A percentile compares a stretch with the other conserved stretches of the same genome.
phyloP scores from a whole-genome alignment of 192 early-diverging fungal species.

The Linnemannia exigua region DNA sequence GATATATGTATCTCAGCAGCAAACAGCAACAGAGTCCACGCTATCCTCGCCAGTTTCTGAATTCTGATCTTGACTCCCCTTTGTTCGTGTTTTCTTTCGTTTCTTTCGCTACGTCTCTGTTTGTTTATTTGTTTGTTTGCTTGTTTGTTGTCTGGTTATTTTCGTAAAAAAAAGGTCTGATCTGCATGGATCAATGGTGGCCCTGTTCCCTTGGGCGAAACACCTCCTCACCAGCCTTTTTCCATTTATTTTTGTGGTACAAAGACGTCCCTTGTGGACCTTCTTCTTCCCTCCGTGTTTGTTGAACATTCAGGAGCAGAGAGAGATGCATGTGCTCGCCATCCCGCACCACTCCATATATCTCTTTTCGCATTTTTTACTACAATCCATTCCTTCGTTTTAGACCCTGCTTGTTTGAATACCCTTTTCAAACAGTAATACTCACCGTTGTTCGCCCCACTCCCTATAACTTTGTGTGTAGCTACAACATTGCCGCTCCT shows the following conservation, averaged over 20 bases:
- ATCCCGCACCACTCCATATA: not conserved
- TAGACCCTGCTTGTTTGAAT: not conserved
- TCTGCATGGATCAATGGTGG: slow-evolving; percentile 1
- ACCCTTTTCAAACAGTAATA: not conserved
- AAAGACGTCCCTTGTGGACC: not conserved
- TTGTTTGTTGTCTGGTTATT: not conserved
- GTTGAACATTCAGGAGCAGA: not conserved
- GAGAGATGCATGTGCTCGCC: not conserved
- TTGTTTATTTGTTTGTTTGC: not conserved
- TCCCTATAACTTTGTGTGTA: not conserved
- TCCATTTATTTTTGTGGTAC: not conserved
- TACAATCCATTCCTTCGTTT: not conserved
- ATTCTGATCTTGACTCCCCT: not conserved
- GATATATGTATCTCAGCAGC: not conserved
- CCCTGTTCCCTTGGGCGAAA: not conserved
- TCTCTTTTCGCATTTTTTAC: not conserved
- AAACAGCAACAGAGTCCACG: not conserved
- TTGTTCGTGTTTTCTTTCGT: not conserved
- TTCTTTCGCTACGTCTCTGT: not conserved
- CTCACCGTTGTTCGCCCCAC: not conserved
- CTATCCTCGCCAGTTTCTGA: not conserved
- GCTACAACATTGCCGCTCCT: slow-evolving; percentile 15
- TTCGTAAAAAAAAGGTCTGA: not conserved
- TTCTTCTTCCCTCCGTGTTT: not conserved
- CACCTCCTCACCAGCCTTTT: not conserved